phyloP scores from a whole-genome alignment of 2,329 filamentous ascomycete species.

The Coleophoma eucalyptorum region DNA sequence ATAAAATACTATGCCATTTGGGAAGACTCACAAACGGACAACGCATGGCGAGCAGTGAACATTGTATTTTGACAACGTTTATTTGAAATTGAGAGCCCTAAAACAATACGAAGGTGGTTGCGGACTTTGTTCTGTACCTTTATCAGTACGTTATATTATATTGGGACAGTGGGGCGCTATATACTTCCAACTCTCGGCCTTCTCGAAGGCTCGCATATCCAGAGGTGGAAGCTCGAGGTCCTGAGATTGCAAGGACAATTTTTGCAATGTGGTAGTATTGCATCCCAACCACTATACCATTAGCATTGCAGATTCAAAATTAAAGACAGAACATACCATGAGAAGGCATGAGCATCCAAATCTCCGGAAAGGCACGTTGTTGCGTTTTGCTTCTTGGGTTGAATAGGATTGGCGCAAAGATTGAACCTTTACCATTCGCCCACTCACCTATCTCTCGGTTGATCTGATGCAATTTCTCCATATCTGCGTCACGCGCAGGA shows the following conservation, averaged over 20 bases:
- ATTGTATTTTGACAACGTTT: neutral
- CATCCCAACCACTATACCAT: neutral
- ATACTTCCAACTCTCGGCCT: neutral
- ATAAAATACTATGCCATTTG: too few relatives aligned
- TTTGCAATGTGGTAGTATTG: constrained; percentile 1
- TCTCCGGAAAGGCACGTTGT: neutral
- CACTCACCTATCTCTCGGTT: neutral
- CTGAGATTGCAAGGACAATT: neutral
- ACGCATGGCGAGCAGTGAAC: neutral
- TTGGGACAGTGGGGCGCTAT: too few relatives aligned
- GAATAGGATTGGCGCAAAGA: neutral
- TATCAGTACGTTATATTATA: too few relatives aligned
- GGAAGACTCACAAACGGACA: neutral
- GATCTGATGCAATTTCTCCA: neutral
- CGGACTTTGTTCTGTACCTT: neutral
- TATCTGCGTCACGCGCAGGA: neutral
- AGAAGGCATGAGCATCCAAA: neutral
- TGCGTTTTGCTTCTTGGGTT: neutral
- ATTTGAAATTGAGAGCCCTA: neutral
- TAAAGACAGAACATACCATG: neutral
- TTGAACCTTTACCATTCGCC: neutral
- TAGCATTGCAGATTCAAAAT: neutral
- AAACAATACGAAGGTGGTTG: neutral
- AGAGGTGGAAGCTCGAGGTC: neutral
- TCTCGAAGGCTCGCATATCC: neutral